Evolutionary conservation across 2,329 filamentous ascomycete species (phyloP), one percentile per base, ranked within the genome.

Genomic region (Graphilbum ipis-grandicollis): DNA sequence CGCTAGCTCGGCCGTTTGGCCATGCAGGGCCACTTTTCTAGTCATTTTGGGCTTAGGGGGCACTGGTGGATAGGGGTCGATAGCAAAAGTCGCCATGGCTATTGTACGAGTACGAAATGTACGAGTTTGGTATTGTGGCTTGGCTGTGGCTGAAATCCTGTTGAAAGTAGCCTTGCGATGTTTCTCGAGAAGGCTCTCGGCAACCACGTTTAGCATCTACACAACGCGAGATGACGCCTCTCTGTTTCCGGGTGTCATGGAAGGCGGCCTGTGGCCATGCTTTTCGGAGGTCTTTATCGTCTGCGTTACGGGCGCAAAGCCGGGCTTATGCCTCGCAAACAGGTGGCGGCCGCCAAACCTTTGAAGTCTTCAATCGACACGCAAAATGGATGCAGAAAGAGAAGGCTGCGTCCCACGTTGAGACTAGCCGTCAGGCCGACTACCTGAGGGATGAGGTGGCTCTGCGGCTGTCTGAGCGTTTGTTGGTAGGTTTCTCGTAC

Each of bases 401-500:
- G 56, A 73, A 88, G 43, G 80, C 85, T 1, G 86, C 82, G 1
- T 53, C 64, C 33, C 65, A 88, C 51, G 61, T 69, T 9, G 71
- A 82, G 44, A 58, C 68, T 44, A 85, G 85, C 52, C 71, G 88
- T 14, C 71, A 81, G 49, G 79, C 84, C 19, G 90, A 96, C 59
- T 96, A 96, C 52, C 63, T 98, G 39, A 85, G 86, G 53, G 85
- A 96, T 52, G 88, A 96, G 55, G 79, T 94, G 5, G 90, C 90
- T 35, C 65, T 67, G 33, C 72, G 90, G 35, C 62, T 98, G 19
- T 83, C 81, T 48, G 88, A 96, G 48, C 71, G 90, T 33, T 64
- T 98, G 35, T 65, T 96, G 46, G 80, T 86, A 14, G 9, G 37
- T 13, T 25, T 10, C 25, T 14, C 2, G 4, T 19, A n/a, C n/a